Percentiles rank a stretch among this genome's conserved stretches.
These are phyloP conservation scores for Kondoa malvinella DNA, from an alignment of 768 basidiomycete genomes.

Conservation along the genomic window DNA sequence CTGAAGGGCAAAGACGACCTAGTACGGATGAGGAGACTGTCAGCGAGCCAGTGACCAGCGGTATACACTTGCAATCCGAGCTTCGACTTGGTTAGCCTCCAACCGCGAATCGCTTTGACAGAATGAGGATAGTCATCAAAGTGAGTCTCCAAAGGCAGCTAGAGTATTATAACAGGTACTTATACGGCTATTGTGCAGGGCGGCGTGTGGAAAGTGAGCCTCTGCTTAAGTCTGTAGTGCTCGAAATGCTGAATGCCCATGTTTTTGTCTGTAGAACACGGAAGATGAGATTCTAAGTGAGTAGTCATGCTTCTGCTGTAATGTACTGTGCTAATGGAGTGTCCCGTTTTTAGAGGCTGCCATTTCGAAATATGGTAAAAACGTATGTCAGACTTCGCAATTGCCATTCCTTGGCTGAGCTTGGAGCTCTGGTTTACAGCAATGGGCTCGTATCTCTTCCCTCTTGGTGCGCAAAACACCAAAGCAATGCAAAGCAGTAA, in stretches of 20 bases:
- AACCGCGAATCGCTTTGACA: too few species aligned
- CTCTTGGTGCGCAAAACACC: constrained; percentile 94
- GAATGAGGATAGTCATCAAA: constrained; percentile 26
- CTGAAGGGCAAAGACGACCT: too few species aligned
- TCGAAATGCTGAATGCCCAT: neutral
- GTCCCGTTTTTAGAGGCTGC: constrained; percentile 46
- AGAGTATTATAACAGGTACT: neutral
- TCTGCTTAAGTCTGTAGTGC: neutral
- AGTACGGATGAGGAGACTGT: too few species aligned
- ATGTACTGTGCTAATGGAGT: neutral
- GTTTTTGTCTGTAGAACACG: constrained; percentile 51
- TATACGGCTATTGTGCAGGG: neutral
- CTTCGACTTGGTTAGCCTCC: too few species aligned
- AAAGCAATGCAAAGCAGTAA: constrained; percentile 74
- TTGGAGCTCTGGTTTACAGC: constrained; percentile 54
- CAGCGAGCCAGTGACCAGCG: too few species aligned
- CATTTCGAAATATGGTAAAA: constrained; percentile 42
- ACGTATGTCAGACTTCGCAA: constrained; percentile 25
- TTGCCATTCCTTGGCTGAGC: neutral
- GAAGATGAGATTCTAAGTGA: constrained; percentile 77
- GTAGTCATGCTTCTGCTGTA: neutral
- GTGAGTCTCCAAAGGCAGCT: neutral
- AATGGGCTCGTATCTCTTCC: constrained; percentile 97
- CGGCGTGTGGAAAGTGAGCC: constrained; percentile 7
- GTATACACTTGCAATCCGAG: too few species aligned